These are phyloP conservation scores for Pseudogymnoascus sp. DNA, from an alignment of 2,329 filamentous ascomycete genomes.

Conservation along the genomic window DNA sequence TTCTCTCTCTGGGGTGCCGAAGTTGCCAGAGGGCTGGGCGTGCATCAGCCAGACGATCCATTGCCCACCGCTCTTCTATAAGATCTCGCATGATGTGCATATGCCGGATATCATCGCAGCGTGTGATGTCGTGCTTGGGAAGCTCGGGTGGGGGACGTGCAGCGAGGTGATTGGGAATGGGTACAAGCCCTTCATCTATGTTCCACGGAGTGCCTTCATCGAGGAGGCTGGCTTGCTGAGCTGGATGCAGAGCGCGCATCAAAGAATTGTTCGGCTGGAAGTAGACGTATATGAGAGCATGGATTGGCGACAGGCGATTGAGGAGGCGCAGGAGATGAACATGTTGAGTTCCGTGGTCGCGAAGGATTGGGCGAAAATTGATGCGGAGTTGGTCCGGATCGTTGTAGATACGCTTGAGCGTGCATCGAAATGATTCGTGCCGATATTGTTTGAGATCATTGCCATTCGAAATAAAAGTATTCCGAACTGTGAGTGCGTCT, in stretches of 20 bases:
- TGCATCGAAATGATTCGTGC: constrained; percentile 8
- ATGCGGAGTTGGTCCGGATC: constrained; percentile 12
- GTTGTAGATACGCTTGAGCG: constrained; percentile 11
- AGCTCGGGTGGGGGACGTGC: constrained; percentile 18
- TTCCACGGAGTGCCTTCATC: constrained; percentile 17
- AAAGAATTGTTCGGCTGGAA: constrained; percentile 15
- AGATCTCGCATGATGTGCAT: constrained; percentile 15
- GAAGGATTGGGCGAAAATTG: constrained; percentile 13
- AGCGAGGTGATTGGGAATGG: constrained; percentile 19
- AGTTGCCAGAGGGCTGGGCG: constrained; percentile 17
- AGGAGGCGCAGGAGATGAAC: constrained; percentile 12
- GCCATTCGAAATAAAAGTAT: not conserved
- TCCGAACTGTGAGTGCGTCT: too few species aligned
- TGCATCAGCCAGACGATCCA: constrained; percentile 19
- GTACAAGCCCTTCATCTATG: constrained; percentile 16
- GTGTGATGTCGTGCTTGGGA: constrained; percentile 18
- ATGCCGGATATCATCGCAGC: constrained; percentile 18
- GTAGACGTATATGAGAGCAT: constrained; percentile 15
- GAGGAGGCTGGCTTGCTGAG: constrained; percentile 16
- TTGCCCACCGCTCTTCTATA: constrained; percentile 16
- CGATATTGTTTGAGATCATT: not conserved
- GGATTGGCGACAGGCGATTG: constrained; percentile 11
- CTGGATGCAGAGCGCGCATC: constrained; percentile 18
- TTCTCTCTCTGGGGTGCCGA: constrained; percentile 11
- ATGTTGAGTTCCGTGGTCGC: not conserved